These are phyloP conservation scores for Borovskyia barvae DNA, from an alignment of 208 protist genomes.

Conservation along the genomic window DNA sequence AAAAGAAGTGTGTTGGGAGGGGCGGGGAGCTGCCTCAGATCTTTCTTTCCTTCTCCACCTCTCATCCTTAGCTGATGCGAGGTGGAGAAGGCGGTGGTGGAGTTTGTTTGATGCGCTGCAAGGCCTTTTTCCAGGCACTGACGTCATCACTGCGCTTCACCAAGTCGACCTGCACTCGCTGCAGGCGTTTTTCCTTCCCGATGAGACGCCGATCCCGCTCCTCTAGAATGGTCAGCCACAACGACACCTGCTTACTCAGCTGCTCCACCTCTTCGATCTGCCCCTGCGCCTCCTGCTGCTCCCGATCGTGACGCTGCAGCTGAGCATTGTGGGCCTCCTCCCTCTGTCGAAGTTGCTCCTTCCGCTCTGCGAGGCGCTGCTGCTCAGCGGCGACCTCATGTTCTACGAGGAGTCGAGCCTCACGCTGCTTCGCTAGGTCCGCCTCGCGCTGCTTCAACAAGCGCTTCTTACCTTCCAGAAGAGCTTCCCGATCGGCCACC, in stretches of 20 bases:
- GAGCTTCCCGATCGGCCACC: constrained; percentile 50
- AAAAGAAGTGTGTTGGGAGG: no score
- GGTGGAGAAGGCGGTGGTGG: constrained; percentile 30
- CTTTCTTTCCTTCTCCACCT: not conserved
- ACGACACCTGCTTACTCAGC: constrained; percentile 58
- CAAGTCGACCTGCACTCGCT: constrained; percentile 56
- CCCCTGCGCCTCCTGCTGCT: constrained; percentile 53
- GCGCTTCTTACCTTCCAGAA: constrained; percentile 42
- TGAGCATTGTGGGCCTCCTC: constrained; percentile 40
- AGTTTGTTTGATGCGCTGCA: constrained; percentile 29
- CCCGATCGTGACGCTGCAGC: constrained; percentile 42
- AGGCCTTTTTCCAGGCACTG: constrained; percentile 34
- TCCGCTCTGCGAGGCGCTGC: constrained; percentile 29
- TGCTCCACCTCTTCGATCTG: constrained; percentile 63
- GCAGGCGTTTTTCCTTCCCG: constrained; percentile 65
- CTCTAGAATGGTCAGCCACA: constrained; percentile 74
- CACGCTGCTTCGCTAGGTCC: constrained; percentile 49
- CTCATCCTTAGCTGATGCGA: not conserved
- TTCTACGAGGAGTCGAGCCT: constrained; percentile 31
- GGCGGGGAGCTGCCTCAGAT: no score
- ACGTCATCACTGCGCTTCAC: constrained; percentile 57
- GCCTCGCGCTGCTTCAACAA: constrained; percentile 39
- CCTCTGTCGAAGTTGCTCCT: constrained; percentile 20
- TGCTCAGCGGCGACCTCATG: constrained; percentile 40
- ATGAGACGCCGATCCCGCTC: constrained; percentile 53